A percentile compares a stretch with the other conserved stretches of the same genome.
Conservation (phyloP, 1,284 basidiomycete species). For the Ceraceosorus guamensis region DNA sequence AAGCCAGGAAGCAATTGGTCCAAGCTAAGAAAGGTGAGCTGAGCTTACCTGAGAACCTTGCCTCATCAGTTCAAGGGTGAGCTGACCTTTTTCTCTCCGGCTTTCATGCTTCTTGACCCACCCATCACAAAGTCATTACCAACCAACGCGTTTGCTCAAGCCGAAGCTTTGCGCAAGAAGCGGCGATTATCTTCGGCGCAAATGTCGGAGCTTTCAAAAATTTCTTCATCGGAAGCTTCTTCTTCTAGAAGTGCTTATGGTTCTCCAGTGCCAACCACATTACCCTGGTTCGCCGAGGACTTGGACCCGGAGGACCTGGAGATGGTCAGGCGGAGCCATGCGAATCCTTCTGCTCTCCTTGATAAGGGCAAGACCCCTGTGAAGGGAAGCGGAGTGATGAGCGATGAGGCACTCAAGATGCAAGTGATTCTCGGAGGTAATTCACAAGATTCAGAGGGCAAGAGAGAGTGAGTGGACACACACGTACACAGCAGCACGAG, state of each 20-base stretch:
- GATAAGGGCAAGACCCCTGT: not conserved
- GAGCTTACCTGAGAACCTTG: not conserved
- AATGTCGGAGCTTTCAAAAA: not conserved
- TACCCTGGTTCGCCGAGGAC: slow-evolving; percentile 46
- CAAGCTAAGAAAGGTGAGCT: slow-evolving; percentile 27
- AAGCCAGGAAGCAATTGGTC: slow-evolving; percentile 43
- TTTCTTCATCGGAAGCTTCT: not conserved
- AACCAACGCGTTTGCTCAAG: too few species aligned
- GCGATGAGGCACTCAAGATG: slow-evolving; percentile 13
- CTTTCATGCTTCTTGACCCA: slow-evolving; percentile 3
- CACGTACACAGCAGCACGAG: too few species aligned
- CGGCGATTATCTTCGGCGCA: not conserved
- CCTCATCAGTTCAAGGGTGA: too few species aligned
- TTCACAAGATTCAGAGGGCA: slow-evolving; percentile 9
- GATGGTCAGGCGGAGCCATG: slow-evolving; percentile 12
- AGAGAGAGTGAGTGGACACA: not conserved
- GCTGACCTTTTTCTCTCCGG: slow-evolving; percentile 8
- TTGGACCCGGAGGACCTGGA: slow-evolving; percentile 37
- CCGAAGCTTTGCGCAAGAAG: slow-evolving; percentile 10
- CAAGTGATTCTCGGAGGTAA: slow-evolving; percentile 29
- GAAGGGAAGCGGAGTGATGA: not conserved
- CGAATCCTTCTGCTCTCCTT: not conserved
- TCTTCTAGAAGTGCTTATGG: not conserved
- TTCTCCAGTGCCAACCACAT: slow-evolving; percentile 9
- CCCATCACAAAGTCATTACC: not conserved